These are phyloP conservation scores for Scopulariopsis brevicaulis DNA, from an alignment of 2,329 filamentous ascomycete genomes.

Conservation along the genomic window DNA sequence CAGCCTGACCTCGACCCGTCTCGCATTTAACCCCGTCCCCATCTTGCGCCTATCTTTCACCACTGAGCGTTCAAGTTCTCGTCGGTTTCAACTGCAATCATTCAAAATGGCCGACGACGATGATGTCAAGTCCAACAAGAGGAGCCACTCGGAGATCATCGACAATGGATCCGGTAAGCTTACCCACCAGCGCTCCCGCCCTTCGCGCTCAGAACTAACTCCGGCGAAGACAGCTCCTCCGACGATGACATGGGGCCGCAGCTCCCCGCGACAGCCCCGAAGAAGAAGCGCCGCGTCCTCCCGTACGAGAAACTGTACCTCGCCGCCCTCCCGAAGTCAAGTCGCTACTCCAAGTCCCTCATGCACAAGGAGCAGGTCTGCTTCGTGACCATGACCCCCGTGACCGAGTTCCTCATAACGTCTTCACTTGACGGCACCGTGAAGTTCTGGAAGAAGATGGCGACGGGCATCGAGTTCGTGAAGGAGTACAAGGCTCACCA, in stretches of 20 bases:
- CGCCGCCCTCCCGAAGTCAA: slow-evolving; percentile 70
- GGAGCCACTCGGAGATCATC: slow-evolving; percentile 1
- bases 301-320: slow-evolving; percentile 94
- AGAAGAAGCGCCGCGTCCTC: slow-evolving; percentile 80
- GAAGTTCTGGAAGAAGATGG: slow-evolving; percentile 98
- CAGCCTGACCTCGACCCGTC: background rate
- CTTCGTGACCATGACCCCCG: slow-evolving; percentile 78
- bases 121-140: slow-evolving; percentile 18
- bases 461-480: slow-evolving; percentile 86
- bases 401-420: slow-evolving; percentile 92
- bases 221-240: slow-evolving; percentile 39
- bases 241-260: slow-evolving; percentile 90
- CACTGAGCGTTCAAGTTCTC: background rate
- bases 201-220: background rate
- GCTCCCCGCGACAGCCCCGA: slow-evolving; percentile 65
- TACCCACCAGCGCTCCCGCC: background rate
- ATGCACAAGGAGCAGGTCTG: slow-evolving; percentile 97
- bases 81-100: background rate
- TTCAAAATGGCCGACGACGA: slow-evolving; percentile 13
- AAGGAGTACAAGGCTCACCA: slow-evolving; percentile 93
- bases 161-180: slow-evolving; percentile 2
- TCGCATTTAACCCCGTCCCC: background rate
- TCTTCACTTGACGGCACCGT: slow-evolving; percentile 91
- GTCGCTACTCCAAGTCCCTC: slow-evolving; percentile 84
- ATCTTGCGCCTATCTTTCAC: background rate